phyloP scores from a whole-genome alignment of 768 basidiomycete genomes.

The Naganishia randhawae region DNA sequence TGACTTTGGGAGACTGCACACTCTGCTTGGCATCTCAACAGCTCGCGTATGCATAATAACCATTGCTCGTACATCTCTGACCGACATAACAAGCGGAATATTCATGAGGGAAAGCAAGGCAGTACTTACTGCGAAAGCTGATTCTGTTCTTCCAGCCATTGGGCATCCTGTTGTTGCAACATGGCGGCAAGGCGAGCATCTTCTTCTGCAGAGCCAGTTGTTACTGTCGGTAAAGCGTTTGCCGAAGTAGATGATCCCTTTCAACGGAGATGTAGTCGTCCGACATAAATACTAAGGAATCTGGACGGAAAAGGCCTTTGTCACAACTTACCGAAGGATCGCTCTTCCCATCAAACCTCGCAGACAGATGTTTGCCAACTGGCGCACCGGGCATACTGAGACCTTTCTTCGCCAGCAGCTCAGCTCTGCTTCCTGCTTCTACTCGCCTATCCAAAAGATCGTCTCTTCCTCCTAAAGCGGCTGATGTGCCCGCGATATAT shows the following conservation, averaged over 20 bases:
- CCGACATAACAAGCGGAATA: slow-evolving; percentile 51
- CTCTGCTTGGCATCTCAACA: neutral
- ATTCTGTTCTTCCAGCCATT: slow-evolving; percentile 99
- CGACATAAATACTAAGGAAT: neutral
- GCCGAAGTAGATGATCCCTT: slow-evolving; percentile 23
- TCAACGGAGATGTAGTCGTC: neutral
- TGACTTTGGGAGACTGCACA: no score
- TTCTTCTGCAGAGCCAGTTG: slow-evolving; percentile 64
- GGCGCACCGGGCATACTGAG: slow-evolving; percentile 33
- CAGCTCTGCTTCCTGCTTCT: slow-evolving; percentile 41
- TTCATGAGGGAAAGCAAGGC: slow-evolving; percentile 26
- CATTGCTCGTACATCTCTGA: slow-evolving; percentile 53
- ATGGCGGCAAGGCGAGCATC: slow-evolving; percentile 96
- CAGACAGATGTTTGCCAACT: slow-evolving; percentile 60
- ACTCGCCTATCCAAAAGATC: slow-evolving; percentile 56
- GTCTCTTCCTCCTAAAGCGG: slow-evolving; percentile 34
- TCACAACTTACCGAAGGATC: slow-evolving; percentile 50
- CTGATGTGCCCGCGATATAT: slow-evolving; percentile 49
- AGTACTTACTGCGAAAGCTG: slow-evolving; percentile 98
- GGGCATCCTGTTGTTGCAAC: slow-evolving; percentile 77
- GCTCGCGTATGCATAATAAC: slow-evolving; percentile 52
- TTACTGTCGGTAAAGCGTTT: slow-evolving; percentile 25
- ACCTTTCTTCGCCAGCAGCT: slow-evolving; percentile 40
- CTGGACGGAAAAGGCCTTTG: neutral
- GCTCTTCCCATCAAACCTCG: slow-evolving; percentile 82